Conservation (phyloP, 306 rosid species). For the Vachellia collinsii region DNA sequence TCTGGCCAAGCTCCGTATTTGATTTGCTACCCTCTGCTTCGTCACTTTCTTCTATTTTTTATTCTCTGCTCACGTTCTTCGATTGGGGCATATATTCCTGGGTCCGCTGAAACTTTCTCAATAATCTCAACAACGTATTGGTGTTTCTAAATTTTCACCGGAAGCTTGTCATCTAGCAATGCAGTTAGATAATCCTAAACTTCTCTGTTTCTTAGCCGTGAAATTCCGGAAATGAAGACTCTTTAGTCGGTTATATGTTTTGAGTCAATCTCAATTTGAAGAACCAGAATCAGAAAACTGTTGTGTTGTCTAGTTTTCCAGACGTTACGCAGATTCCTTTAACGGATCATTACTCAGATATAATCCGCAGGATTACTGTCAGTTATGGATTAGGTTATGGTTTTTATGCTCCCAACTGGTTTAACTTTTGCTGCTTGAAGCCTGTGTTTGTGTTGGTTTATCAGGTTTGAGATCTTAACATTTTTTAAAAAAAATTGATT, state of each 20-base stretch:
- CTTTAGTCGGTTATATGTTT: conserved; percentile 6
- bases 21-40: background rate
- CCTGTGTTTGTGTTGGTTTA: conserved; percentile 18
- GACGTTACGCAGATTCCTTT: conserved; percentile 26
- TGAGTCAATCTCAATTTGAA: conserved; percentile 8
- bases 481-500: conserved; percentile 2
- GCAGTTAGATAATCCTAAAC: conserved; percentile 26
- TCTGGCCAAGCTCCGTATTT: conserved; percentile 1
- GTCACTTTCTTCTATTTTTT: background rate
- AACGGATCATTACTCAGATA: conserved; percentile 14
- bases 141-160: conserved; percentile 22
- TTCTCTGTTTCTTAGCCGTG: conserved; percentile 23
- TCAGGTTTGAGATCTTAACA: conserved; percentile 41
- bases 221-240: conserved; percentile 17
- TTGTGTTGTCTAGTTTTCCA: background rate
- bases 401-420: background rate
- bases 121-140: conserved; percentile 26
- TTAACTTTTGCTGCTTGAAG: background rate
- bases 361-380: conserved; percentile 13
- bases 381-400: conserved; percentile 31
- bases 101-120: background rate
- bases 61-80: background rate
- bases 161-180: conserved; percentile 16
- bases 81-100: background rate
- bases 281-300: conserved; percentile 16